phyloP scores from a whole-genome alignment of 1,284 basidiomycete genomes.

The Meira miltonrushii region DNA sequence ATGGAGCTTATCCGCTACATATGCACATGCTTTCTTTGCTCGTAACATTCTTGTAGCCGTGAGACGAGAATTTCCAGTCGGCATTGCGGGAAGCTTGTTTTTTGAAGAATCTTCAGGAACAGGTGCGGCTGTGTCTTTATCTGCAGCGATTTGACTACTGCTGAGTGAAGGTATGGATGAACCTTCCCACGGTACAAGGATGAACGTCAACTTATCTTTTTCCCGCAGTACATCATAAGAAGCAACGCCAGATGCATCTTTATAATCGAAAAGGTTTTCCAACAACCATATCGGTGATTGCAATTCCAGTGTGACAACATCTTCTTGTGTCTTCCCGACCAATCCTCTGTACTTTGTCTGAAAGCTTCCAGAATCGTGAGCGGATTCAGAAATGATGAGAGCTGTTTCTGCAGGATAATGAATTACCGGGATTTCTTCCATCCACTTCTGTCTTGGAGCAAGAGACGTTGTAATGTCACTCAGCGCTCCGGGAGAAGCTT shows the following conservation, averaged over 20 bases:
- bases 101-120: background rate
- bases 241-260: slow-evolving; percentile 15
- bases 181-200: slow-evolving; percentile 67
- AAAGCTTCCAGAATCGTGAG: slow-evolving; percentile 66
- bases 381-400: slow-evolving; percentile 78
- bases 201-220: slow-evolving; percentile 61
- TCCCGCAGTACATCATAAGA: slow-evolving; percentile 14
- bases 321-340: slow-evolving; percentile 62
- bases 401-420: slow-evolving; percentile 63
- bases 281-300: slow-evolving; percentile 79
- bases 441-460: slow-evolving; percentile 55
- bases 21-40: slow-evolving; percentile 72
- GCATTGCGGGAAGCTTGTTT: slow-evolving; percentile 5
- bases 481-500: background rate
- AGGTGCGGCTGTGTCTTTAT: background rate
- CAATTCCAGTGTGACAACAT: slow-evolving; percentile 68
- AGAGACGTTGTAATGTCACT: slow-evolving; percentile 17
- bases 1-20: slow-evolving; percentile 85
- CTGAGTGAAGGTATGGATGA: background rate
- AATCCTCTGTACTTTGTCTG: slow-evolving; percentile 68
- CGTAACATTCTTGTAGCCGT: slow-evolving; percentile 81
- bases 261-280: slow-evolving; percentile 67
- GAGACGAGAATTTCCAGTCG: slow-evolving; percentile 67
- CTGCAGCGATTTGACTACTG: slow-evolving; percentile 21
- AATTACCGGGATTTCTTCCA: slow-evolving; percentile 68